Evolutionary conservation across 1,139 yeast species (phyloP).

Genomic region (Candida sanyaensis): DNA sequence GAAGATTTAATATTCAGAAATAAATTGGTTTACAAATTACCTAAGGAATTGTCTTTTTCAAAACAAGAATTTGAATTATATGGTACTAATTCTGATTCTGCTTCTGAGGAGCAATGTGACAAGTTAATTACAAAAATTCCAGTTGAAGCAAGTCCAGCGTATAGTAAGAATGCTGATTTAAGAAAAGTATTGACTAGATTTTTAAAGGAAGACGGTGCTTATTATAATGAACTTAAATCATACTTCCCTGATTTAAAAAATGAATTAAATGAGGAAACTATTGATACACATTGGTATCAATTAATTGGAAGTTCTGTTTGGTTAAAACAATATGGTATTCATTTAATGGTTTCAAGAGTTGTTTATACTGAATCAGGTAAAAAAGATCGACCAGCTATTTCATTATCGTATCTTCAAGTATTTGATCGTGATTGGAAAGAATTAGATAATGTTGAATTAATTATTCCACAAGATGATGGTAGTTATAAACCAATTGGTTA

Average conservation of each 20-base stretch:
- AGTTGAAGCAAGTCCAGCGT: background rate
- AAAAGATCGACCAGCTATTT: conserved; percentile 21
- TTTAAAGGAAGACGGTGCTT: conserved; percentile 7
- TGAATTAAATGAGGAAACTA: background rate
- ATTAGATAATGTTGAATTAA: conserved; percentile 21
- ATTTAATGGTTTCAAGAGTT: conserved; percentile 30
- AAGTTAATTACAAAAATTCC: background rate
- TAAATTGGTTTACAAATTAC: background rate
- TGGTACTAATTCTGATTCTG: background rate
- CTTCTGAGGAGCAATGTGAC: background rate
- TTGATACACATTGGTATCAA: conserved; percentile 25
- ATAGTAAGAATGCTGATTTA: conserved; percentile 10
- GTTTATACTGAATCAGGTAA: conserved; percentile 23
- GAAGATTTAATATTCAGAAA: conserved; percentile 1
- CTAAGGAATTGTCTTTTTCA: background rate
- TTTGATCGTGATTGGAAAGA: conserved; percentile 30
- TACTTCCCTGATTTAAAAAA: conserved; percentile 1
- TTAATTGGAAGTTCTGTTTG: conserved; percentile 35
- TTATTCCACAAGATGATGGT: conserved; percentile 12
- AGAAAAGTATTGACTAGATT: conserved; percentile 15
- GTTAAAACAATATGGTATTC: conserved; percentile 34
- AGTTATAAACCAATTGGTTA: conserved; percentile 18
- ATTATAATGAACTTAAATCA: background rate
- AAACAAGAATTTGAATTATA: background rate
- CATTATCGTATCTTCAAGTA: conserved; percentile 21